These are phyloP conservation scores for Boletus subluridellus DNA, from an alignment of 1,284 basidiomycete genomes.

Conservation along the genomic window DNA sequence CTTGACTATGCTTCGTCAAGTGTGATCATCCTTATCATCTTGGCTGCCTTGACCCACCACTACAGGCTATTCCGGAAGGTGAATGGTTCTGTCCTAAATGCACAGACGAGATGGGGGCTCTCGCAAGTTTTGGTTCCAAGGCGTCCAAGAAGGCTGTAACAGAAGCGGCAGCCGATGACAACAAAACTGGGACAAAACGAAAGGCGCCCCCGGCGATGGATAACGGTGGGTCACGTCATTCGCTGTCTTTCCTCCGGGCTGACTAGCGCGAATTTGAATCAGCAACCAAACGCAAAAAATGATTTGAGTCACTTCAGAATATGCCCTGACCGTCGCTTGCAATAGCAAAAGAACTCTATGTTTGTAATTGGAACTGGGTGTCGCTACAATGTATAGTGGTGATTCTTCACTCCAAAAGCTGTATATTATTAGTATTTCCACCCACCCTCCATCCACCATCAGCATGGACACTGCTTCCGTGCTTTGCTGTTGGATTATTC, in stretches of 20 bases:
- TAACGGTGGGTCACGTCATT: slow-evolving; percentile 17
- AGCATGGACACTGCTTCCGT: neutral
- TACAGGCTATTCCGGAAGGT: slow-evolving; percentile 76
- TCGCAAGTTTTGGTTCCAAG: slow-evolving; percentile 18
- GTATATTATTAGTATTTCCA: slow-evolving; percentile 31
- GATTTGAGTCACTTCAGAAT: neutral
- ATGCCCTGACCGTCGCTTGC: neutral
- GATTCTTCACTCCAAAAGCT: slow-evolving; percentile 1
- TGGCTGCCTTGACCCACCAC: slow-evolving; percentile 75
- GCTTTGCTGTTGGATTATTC: neutral
- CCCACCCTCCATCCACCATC: neutral
- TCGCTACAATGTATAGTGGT: slow-evolving; percentile 12
- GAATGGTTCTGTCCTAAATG: slow-evolving; percentile 92
- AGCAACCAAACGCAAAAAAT: slow-evolving; percentile 34
- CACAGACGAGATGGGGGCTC: slow-evolving; percentile 25
- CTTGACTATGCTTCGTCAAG: slow-evolving; percentile 37
- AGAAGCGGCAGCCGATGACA: neutral
- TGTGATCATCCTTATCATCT: slow-evolving; percentile 90
- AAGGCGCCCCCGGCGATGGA: slow-evolving; percentile 27
- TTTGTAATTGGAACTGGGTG: neutral
- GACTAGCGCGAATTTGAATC: neutral
- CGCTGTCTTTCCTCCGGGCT: neutral
- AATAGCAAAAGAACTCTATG: neutral
- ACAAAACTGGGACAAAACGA: slow-evolving; percentile 25
- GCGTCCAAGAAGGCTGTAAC: slow-evolving; percentile 3